Evolutionary conservation across 257 asterid species (phyloP).

Genomic region (Rehmannia glutinosa): DNA sequence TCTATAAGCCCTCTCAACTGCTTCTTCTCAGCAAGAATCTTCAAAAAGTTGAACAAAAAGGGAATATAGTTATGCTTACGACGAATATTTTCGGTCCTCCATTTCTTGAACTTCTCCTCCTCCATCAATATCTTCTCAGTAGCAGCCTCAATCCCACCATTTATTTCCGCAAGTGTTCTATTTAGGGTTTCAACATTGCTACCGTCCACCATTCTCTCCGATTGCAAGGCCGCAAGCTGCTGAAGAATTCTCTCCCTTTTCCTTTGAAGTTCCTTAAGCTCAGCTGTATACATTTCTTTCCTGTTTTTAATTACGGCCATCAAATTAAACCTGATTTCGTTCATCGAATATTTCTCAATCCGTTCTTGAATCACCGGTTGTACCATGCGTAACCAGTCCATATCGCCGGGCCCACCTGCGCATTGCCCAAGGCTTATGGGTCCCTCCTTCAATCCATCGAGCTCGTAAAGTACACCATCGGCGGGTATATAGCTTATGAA

Average conservation of each 20-base stretch:
- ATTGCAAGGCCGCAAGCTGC: slow-evolving; percentile 56
- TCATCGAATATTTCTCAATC: slow-evolving; percentile 62
- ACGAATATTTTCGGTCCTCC: slow-evolving; percentile 74
- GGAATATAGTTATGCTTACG: slow-evolving; percentile 81
- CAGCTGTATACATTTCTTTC: slow-evolving; percentile 65
- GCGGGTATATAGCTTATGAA: slow-evolving; percentile 79
- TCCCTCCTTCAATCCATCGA: slow-evolving; percentile 84
- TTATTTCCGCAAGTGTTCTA: slow-evolving; percentile 44
- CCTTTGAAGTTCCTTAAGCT: slow-evolving; percentile 78
- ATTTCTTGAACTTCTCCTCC: slow-evolving; percentile 86
- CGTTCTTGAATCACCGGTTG: slow-evolving; percentile 76
- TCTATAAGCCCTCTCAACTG: slow-evolving; percentile 82
- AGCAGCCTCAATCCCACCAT: slow-evolving; percentile 61
- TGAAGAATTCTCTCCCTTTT: slow-evolving; percentile 61
- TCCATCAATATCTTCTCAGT: slow-evolving; percentile 77
- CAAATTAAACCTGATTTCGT: slow-evolving; percentile 70
- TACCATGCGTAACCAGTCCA: slow-evolving; percentile 62
- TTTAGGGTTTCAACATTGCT: slow-evolving; percentile 50
- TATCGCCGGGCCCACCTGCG: slow-evolving; percentile 47
- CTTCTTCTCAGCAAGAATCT: slow-evolving; percentile 89
- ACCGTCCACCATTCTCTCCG: slow-evolving; percentile 60
- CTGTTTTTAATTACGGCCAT: slow-evolving; percentile 73
- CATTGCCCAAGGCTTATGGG: slow-evolving; percentile 78
- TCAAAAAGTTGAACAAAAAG: slow-evolving; percentile 74
- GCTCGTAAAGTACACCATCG: slow-evolving; percentile 76